These are phyloP conservation scores for Mycena rebaudengoi DNA, from an alignment of 768 basidiomycete genomes.

Conservation along the genomic window DNA sequence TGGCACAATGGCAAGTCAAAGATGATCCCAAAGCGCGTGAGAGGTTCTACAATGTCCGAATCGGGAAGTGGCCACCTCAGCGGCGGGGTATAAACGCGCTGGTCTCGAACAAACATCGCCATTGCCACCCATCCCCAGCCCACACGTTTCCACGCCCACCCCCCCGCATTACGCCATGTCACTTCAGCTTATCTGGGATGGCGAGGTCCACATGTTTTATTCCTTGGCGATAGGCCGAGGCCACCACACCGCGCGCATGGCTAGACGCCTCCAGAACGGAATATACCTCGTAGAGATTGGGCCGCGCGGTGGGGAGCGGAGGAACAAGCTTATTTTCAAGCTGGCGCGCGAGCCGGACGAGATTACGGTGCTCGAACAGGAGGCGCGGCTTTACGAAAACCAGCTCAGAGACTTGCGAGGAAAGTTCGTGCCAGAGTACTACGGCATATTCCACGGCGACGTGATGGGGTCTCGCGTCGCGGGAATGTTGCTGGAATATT, in stretches of 20 bases:
- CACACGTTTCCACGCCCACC: background rate
- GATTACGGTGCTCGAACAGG: constrained; percentile 12
- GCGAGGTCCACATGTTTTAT: background rate
- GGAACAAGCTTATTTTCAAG: constrained; percentile 7
- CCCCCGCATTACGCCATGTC: constrained; percentile 3
- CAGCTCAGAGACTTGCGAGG: constrained; percentile 8
- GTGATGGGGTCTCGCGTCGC: background rate
- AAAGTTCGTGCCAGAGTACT: constrained; percentile 11
- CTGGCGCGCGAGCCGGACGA: background rate
- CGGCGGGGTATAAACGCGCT: no score
- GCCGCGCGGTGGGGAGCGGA: background rate
- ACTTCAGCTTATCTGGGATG: constrained; percentile 10
- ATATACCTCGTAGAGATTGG: background rate
- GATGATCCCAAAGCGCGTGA: no score
- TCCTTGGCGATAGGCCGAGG: background rate
- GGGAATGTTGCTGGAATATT: constrained; percentile 23
- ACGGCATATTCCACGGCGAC: constrained; percentile 13
- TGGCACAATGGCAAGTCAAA: no score
- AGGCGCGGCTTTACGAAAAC: constrained; percentile 8
- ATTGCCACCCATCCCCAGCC: background rate
- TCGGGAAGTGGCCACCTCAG: no score
- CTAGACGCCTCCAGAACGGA: background rate
- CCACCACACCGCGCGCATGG: background rate
- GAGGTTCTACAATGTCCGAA: no score
- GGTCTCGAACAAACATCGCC: background rate